Evolutionary conservation across 371 early-diverging fungal species (phyloP), one percentile per base, ranked within the genome.

Genomic region (Mucor mucedo): DNA sequence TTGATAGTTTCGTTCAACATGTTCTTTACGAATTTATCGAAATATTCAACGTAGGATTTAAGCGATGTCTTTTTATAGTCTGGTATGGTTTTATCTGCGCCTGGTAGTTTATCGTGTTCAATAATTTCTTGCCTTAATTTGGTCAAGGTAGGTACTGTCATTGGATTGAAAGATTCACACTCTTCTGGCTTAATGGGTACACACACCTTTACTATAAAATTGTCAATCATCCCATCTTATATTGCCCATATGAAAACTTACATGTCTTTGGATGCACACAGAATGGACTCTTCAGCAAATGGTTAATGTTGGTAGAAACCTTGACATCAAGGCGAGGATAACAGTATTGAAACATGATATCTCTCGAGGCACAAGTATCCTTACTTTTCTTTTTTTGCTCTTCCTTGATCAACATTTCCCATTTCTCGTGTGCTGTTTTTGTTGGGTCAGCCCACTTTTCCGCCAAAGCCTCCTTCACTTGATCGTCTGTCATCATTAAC

Each of bases 201-300:
- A 74, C 97, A 96, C 32, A 98, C 94, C 33, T 89, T 85, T 42
- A 91, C 93, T 92, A 60, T 21, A 49, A 63, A 11, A 39, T 14
- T 54, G 11, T 47, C 21, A 21, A 8, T 5, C n/a, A 1, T n/a
- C 21, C 21, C 21, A 21, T 21, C 21, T 21, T 21, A 21, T 21
- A 21, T 21, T 21, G 21, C 21, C 21, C 21, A 21, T 21, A 21
- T 57, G 29, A 5, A 40, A 42, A 39, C 75, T 72, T 82, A 85
- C 93, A 87, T n/a, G 97, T 94, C 65, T 93, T 92, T 16, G 99
- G 98, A 79, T 99, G 99, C 16, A 99, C 92, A 75, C 97, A 98
- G 78, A 99, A 99, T 2, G 99, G 99, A 71, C 94, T 90, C 77
- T 99, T 99, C 21, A 99, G 88, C 79, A 99, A 89, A 84, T 99